Evolutionary conservation across 352 stramenopile species (phyloP).

Genomic region (Globisporangium paroecandrum): DNA sequence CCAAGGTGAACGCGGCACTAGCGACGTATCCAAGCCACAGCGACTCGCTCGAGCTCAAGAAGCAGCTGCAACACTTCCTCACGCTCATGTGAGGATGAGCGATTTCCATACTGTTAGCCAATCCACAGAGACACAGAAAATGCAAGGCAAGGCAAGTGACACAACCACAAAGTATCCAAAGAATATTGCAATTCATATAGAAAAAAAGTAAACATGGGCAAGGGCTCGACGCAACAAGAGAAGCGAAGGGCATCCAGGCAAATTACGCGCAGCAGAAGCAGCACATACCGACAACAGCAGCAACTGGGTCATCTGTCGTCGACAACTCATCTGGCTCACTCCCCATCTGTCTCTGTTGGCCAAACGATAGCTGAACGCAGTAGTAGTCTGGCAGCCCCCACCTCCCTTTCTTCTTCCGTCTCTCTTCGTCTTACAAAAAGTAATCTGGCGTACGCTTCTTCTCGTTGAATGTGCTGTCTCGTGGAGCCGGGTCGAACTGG

Average conservation of each 20-base stretch:
- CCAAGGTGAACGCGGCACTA: constrained; percentile 82
- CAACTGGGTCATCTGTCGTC: background rate
- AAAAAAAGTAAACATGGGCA: constrained; percentile 40
- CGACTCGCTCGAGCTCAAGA: constrained; percentile 89
- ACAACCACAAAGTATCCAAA: constrained; percentile 7
- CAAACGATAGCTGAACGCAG: background rate
- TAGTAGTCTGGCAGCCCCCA: background rate
- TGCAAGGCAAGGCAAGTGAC: background rate
- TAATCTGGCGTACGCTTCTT: constrained; percentile 92
- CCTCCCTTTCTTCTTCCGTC: background rate
- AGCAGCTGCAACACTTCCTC: constrained; percentile 82
- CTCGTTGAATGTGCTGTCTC: constrained; percentile 90
- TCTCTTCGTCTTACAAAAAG: constrained; percentile 70
- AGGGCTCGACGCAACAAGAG: constrained; percentile 18
- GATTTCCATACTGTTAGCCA: background rate
- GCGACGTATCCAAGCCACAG: constrained; percentile 75
- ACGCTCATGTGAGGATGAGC: constrained; percentile 50
- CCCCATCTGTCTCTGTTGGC: too few relatives aligned
- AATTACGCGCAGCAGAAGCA: constrained; percentile 10
- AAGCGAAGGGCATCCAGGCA: background rate
- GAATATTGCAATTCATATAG: constrained; percentile 17
- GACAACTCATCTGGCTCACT: too few relatives aligned
- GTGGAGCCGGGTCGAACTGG: constrained; percentile 88
- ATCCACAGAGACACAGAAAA: background rate
- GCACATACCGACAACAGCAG: constrained; percentile 1